A percentile compares a stretch with the other conserved stretches of the same genome.
These are phyloP conservation scores for Mycena albidolilacea DNA, from an alignment of 768 basidiomycete species.

Conservation along the genomic window DNA sequence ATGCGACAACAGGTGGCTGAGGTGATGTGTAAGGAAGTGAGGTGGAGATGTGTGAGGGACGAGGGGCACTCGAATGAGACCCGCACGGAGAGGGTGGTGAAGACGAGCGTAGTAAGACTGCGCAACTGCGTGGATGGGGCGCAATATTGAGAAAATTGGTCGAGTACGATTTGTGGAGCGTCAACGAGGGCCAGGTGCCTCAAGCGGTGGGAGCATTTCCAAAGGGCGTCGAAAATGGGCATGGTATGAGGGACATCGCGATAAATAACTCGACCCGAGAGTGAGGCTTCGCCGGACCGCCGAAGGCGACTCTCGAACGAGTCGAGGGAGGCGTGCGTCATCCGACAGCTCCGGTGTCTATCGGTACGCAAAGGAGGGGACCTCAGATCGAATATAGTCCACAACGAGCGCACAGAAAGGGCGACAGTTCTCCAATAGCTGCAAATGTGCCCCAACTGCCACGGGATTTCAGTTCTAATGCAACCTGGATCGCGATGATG, in stretches of 20 bases:
- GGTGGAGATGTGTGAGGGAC: not conserved
- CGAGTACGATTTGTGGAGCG: not conserved
- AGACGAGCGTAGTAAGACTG: not conserved
- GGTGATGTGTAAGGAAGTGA: not conserved
- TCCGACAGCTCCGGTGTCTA: not conserved
- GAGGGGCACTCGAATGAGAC: not conserved
- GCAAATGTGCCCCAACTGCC: slow-evolving; percentile 12
- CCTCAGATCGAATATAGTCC: slow-evolving; percentile 1
- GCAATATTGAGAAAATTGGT: not conserved
- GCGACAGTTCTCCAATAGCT: slow-evolving; percentile 15
- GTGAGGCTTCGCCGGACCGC: not conserved
- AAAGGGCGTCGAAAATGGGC: not conserved
- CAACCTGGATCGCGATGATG: not conserved
- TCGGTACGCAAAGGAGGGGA: not conserved
- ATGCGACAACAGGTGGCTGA: not conserved
- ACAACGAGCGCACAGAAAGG: slow-evolving; percentile 9
- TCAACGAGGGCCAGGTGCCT: not conserved
- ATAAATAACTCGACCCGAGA: slow-evolving; percentile 7
- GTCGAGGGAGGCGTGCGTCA: not conserved
- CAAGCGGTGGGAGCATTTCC: not conserved
- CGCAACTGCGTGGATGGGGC: not conserved
- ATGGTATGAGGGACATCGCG: not conserved
- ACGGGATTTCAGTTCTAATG: not conserved
- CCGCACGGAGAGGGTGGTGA: not conserved
- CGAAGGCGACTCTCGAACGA: not conserved